Percentiles rank a stretch among this genome's conserved stretches.
Conservation (phyloP, 2,329 filamentous ascomycete genomes). For the Apiospora malaysiana region DNA sequence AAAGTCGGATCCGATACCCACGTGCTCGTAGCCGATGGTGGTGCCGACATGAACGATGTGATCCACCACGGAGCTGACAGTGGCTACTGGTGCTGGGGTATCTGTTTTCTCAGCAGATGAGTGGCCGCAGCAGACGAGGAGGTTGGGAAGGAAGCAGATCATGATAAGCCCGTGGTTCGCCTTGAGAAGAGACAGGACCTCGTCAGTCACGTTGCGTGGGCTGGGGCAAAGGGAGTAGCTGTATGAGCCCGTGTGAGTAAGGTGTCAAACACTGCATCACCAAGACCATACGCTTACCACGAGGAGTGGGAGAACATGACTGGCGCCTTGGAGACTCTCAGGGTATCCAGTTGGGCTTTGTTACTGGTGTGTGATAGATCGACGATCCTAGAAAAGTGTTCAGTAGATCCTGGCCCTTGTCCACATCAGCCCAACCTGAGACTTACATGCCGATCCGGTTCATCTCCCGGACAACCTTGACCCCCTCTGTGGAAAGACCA, state of each 20-base stretch:
- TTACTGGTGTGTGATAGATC: constrained; percentile 41
- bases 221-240: neutral
- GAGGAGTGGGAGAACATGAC: constrained; percentile 43
- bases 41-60: constrained; percentile 38
- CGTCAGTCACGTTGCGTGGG: constrained; percentile 47
- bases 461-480: constrained; percentile 41
- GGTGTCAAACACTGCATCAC: too few species aligned
- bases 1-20: constrained; percentile 46
- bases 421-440: neutral
- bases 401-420: neutral
- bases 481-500: constrained; percentile 36
- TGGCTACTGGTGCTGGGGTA: constrained; percentile 27
- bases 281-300: constrained; percentile 26
- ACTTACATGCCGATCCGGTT: constrained; percentile 39
- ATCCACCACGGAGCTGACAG: constrained; percentile 41
- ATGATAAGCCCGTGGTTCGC: constrained; percentile 47
- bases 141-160: constrained; percentile 43
- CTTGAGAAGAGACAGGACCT: constrained; percentile 41
- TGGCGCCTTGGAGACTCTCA: constrained; percentile 35
- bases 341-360: constrained; percentile 32
- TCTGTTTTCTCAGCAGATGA: constrained; percentile 23
- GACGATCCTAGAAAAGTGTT: constrained; percentile 33
- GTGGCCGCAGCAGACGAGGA: neutral
- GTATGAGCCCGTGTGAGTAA: too few species aligned
- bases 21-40: constrained; percentile 43